Percentiles rank a stretch among this genome's conserved stretches.
Conservation (phyloP, 495 filamentous ascomycete genomes). For the Podospora anserina region DNA sequence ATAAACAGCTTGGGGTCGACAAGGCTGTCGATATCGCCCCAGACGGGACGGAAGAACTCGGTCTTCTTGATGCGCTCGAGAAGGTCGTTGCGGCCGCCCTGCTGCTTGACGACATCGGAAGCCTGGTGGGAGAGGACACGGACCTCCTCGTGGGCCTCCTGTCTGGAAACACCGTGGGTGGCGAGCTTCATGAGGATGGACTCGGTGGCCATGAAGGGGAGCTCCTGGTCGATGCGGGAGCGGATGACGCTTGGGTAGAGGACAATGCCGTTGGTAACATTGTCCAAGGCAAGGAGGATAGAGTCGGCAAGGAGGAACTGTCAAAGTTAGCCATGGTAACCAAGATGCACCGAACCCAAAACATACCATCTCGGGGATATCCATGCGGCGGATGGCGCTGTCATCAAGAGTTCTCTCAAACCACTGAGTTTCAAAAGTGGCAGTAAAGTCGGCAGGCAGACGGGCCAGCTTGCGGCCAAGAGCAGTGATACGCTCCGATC, state of each 20-base stretch:
- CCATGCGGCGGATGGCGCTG: slow-evolving; percentile 41
- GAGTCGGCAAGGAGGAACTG: slow-evolving; percentile 78
- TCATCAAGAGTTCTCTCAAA: slow-evolving; percentile 64
- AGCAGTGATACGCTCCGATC: slow-evolving; percentile 76
- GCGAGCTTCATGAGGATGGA: slow-evolving; percentile 87
- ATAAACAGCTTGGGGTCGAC: slow-evolving; percentile 70
- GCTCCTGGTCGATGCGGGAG: slow-evolving; percentile 66
- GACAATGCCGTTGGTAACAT: slow-evolving; percentile 77
- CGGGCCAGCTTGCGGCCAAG: slow-evolving; percentile 69
- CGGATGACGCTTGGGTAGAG: slow-evolving; percentile 80
- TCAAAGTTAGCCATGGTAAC: slow-evolving; percentile 8
- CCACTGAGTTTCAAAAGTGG: slow-evolving; percentile 85
- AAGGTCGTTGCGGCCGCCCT: slow-evolving; percentile 78
- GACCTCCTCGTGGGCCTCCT: slow-evolving; percentile 92
- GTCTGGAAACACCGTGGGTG: slow-evolving; percentile 68
- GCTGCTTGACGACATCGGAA: slow-evolving; percentile 69
- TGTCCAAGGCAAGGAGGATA: slow-evolving; percentile 74
- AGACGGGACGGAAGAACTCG: slow-evolving; percentile 80
- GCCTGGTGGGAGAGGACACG: slow-evolving; percentile 87
- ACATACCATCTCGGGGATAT: slow-evolving; percentile 63
- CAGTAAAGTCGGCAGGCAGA: slow-evolving; percentile 62
- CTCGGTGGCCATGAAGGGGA: slow-evolving; percentile 88
- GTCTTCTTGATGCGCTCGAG: slow-evolving; percentile 71
- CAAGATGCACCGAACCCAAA: not conserved
- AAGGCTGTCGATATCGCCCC: slow-evolving; percentile 68